Base-by-base conservation (phyloP, 495 filamentous ascomycete genomes). In the Penicillium mononematosum region DNA sequence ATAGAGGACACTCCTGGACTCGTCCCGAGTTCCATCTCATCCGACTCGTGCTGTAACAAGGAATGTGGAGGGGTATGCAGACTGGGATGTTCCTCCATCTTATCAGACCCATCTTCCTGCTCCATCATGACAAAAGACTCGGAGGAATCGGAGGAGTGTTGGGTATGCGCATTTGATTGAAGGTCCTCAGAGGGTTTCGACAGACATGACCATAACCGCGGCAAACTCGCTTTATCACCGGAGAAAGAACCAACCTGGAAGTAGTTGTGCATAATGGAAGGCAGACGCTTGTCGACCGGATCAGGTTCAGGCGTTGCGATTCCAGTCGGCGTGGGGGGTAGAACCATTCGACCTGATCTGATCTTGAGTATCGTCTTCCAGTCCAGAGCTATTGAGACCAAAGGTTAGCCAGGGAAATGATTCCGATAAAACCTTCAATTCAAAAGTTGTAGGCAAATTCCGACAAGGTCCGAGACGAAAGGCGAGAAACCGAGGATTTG, bases 201-300 rank as follows among this genome's bases (percentile, higher is more conserved):
- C 32, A 67, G 57, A 20, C 64, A 69, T 19, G 66, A 69, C 67
- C 70, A 73, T 61, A 77, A 71, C 68, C 75, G 80, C 69, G 77
- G 79, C 76, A 76, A 75, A 80, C 59, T 71, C 65, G 73, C 70
- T 74, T 68, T 74, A 72, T 73, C 74, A 76, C 74, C 77, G 76
- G 73, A 81, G 65, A 70, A 78, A 76, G 72, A 81, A 96, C 92
- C 83, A 93, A 97, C 92, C 92, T 97, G 92, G 77, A 88, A 88
- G 82, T 94, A 96, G 81, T 90, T 96, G 79, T 86, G 92, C 81
- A 91, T 85, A 72, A 96, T 91, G 66, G 90, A 89, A 45, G 92
- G 92, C 66, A 92, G 78, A 70, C 92, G 88, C 72, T 94, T 96
- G 75, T 97, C 92, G 43, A 85, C 85, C 49, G 83, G 87, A 75